A percentile compares a stretch with the other conserved stretches of the same genome.
These are phyloP conservation scores for Harringtonia lauricola DNA, from an alignment of 2,329 filamentous ascomycete genomes.

Conservation along the genomic window DNA sequence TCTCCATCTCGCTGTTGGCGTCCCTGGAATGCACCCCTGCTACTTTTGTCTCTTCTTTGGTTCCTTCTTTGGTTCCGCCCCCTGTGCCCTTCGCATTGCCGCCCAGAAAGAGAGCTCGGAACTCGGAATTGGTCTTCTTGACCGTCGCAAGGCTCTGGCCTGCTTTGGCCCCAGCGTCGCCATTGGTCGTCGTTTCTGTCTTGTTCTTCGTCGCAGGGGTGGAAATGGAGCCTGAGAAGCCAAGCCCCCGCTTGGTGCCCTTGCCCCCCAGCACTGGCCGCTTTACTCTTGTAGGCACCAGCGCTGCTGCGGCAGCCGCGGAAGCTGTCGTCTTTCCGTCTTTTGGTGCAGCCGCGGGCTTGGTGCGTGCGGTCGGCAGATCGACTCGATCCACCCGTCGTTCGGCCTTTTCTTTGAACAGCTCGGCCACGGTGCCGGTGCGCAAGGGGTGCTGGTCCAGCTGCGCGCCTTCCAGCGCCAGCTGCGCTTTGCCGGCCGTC, in stretches of 20 bases:
- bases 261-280: slow-evolving; percentile 29
- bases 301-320: slow-evolving; percentile 14
- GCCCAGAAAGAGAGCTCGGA: slow-evolving; percentile 18
- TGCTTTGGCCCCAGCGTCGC: slow-evolving; percentile 8
- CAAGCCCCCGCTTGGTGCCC: slow-evolving; percentile 31
- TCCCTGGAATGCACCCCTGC: no score
- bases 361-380: neutral
- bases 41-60: no score
- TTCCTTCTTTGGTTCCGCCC: neutral
- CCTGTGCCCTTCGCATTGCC: neutral
- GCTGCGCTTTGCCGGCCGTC: slow-evolving; percentile 60
- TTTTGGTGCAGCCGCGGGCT: slow-evolving; percentile 22
- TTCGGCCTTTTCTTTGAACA: slow-evolving; percentile 40
- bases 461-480: slow-evolving; percentile 44
- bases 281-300: slow-evolving; percentile 34
- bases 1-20: neutral
- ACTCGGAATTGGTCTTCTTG: slow-evolving; percentile 20
- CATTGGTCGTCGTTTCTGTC: slow-evolving; percentile 8
- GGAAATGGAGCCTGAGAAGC: slow-evolving; percentile 24
- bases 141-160: slow-evolving; percentile 15
- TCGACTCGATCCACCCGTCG: slow-evolving; percentile 30
- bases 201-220: slow-evolving; percentile 8
- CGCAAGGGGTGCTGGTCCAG: slow-evolving; percentile 41
- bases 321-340: slow-evolving; percentile 11
- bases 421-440: slow-evolving; percentile 41